phyloP scores from a whole-genome alignment of 208 protist species.

The Porcisia hertigi region DNA sequence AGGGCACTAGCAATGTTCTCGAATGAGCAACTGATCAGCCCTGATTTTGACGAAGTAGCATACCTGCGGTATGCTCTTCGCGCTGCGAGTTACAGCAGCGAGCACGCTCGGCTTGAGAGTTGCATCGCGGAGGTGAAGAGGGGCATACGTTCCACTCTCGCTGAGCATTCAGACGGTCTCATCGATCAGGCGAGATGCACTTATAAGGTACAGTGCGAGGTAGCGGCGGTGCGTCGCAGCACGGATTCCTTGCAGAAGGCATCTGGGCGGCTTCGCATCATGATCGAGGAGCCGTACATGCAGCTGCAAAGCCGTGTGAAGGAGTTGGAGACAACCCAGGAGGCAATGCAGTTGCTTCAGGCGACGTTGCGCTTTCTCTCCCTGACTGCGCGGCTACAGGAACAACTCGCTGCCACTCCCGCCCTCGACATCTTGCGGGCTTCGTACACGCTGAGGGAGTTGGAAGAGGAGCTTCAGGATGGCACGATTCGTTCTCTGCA shows the following conservation, averaged over 20 bases:
- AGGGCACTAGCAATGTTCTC: conserved; percentile 47
- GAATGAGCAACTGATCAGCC: conserved; percentile 59
- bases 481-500: conserved; percentile 48
- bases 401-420: conserved; percentile 29
- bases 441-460: conserved; percentile 62
- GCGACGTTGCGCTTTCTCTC: conserved; percentile 53
- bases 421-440: conserved; percentile 49
- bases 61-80: conserved; percentile 83
- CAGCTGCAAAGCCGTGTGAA: conserved; percentile 53
- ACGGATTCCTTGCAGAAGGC: conserved; percentile 56
- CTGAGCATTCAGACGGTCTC: conserved; percentile 60
- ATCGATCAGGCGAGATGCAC: conserved; percentile 70
- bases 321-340: conserved; percentile 64
- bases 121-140: conserved; percentile 56
- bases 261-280: conserved; percentile 51
- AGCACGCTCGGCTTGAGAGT: conserved; percentile 52
- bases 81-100: conserved; percentile 33
- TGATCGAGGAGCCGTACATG: conserved; percentile 70
- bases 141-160: conserved; percentile 50
- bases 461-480: conserved; percentile 62
- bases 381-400: conserved; percentile 54
- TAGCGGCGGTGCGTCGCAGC: conserved; percentile 47
- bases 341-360: conserved; percentile 50
- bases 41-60: conserved; percentile 75
- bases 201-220: conserved; percentile 51